Conservation (phyloP, 257 asterid genomes). For the Cynanchum wilfordii region DNA sequence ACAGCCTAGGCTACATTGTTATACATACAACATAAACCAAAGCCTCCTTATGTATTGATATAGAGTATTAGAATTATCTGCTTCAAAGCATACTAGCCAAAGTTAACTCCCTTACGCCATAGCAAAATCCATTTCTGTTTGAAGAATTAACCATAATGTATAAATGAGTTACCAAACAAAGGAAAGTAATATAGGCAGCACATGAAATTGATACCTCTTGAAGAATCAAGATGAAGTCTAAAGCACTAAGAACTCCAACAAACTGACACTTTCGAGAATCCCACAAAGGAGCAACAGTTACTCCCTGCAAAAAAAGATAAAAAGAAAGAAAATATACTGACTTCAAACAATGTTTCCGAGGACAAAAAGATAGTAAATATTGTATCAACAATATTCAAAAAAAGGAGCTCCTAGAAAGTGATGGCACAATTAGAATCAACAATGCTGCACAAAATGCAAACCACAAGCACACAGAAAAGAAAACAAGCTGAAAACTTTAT, state of each 20-base stretch:
- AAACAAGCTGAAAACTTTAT: not conserved
- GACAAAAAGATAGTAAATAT: not conserved
- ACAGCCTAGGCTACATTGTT: not conserved
- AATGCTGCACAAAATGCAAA: not conserved
- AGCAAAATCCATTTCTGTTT: not conserved
- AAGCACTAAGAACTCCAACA: slow-evolving; percentile 73
- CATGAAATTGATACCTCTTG: slow-evolving; percentile 44
- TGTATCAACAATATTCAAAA: not conserved
- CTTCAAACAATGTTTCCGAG: not conserved
- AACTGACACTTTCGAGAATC: slow-evolving; percentile 53
- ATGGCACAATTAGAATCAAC: not conserved
- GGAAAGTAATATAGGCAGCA: not conserved
- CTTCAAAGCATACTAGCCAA: not conserved
- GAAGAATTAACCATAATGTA: not conserved
- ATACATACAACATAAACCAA: slow-evolving; percentile 1
- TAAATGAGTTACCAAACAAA: not conserved
- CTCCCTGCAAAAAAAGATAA: slow-evolving; percentile 37
- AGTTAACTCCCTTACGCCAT: not conserved
- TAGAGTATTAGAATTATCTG: not conserved
- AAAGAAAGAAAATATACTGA: not conserved
- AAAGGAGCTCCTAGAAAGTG: not conserved
- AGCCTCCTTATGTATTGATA: not conserved
- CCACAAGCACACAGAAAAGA: not conserved
- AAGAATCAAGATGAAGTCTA: slow-evolving; percentile 68
- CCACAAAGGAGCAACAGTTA: slow-evolving; percentile 70